These are phyloP conservation scores for Sporisorium graminicola DNA, from an alignment of 1,284 basidiomycete genomes.

Conservation along the genomic window DNA sequence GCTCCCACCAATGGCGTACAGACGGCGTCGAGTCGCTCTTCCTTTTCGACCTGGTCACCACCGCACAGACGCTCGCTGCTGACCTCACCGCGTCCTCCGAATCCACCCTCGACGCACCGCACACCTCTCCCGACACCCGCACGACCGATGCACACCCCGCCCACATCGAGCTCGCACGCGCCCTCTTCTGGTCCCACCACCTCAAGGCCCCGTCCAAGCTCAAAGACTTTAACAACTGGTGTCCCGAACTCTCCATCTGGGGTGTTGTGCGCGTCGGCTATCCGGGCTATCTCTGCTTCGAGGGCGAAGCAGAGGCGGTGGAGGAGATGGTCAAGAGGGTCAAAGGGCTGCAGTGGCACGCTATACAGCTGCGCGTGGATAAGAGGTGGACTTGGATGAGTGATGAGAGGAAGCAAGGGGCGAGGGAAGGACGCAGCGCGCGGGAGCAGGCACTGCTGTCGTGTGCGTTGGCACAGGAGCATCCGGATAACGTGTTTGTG, in stretches of 20 bases:
- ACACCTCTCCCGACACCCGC: background rate
- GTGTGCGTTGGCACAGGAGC: slow-evolving; percentile 23
- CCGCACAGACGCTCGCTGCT: slow-evolving; percentile 27
- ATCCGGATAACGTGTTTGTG: slow-evolving; percentile 18
- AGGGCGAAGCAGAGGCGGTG: slow-evolving; percentile 43
- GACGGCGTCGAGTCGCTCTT: slow-evolving; percentile 38
- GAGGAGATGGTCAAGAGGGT: slow-evolving; percentile 53
- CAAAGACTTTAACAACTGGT: slow-evolving; percentile 54
- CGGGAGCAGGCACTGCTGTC: slow-evolving; percentile 31
- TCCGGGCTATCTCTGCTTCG: slow-evolving; percentile 59
- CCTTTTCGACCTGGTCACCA: slow-evolving; percentile 42
- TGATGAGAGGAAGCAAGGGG: too few relatives aligned
- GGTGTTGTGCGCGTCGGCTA: slow-evolving; percentile 54
- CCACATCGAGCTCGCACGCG: slow-evolving; percentile 25
- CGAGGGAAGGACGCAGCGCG: background rate
- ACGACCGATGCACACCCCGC: background rate
- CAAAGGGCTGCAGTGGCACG: slow-evolving; percentile 58
- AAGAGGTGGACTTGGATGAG: slow-evolving; percentile 20
- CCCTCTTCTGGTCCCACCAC: slow-evolving; percentile 51
- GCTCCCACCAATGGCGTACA: slow-evolving; percentile 25
- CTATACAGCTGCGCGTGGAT: slow-evolving; percentile 40
- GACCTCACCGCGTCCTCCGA: slow-evolving; percentile 5
- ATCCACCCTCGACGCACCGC: background rate
- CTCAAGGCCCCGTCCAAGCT: slow-evolving; percentile 57
- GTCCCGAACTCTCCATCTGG: slow-evolving; percentile 50